Evolutionary conservation across 192 early-diverging fungal species (phyloP).

Genomic region (Pilobolus umbonatus): DNA sequence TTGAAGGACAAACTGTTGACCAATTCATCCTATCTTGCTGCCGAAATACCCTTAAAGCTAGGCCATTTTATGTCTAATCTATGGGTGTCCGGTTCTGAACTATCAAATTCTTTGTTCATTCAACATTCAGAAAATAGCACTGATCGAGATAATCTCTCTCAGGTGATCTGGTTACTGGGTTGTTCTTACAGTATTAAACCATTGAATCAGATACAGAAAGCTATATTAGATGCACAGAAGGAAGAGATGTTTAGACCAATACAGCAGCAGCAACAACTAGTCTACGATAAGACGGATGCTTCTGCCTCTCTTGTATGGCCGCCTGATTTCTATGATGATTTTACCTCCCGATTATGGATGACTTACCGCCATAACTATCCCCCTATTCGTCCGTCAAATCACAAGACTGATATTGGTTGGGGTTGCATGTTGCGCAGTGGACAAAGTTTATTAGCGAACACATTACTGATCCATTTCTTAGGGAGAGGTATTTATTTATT

Average conservation of each 20-base stretch:
- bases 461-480: slow-evolving; percentile 68
- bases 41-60: slow-evolving; percentile 36
- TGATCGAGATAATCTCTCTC: not conserved
- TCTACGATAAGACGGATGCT: not conserved
- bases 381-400: slow-evolving; percentile 69
- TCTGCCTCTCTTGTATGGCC: slow-evolving; percentile 28
- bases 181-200: slow-evolving; percentile 24
- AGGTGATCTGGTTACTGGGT: slow-evolving; percentile 30
- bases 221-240: slow-evolving; percentile 26
- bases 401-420: slow-evolving; percentile 88
- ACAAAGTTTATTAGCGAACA: slow-evolving; percentile 87
- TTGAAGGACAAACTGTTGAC: slow-evolving; percentile 32
- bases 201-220: slow-evolving; percentile 14
- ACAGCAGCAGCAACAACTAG: not conserved
- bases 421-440: slow-evolving; percentile 97
- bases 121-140: not conserved
- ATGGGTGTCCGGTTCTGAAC: slow-evolving; percentile 31
- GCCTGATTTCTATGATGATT: slow-evolving; percentile 70
- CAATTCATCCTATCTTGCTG: slow-evolving; percentile 36
- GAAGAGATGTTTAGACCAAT: slow-evolving; percentile 15
- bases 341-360: slow-evolving; percentile 81
- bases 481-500: slow-evolving; percentile 64
- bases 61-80: slow-evolving; percentile 35
- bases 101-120: slow-evolving; percentile 12
- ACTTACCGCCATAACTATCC: slow-evolving; percentile 90